A percentile compares a stretch with the other conserved stretches of the same genome.
Evolutionary conservation across 257 asterid genomes (phyloP).

Genomic region (Solanum etuberosum): DNA sequence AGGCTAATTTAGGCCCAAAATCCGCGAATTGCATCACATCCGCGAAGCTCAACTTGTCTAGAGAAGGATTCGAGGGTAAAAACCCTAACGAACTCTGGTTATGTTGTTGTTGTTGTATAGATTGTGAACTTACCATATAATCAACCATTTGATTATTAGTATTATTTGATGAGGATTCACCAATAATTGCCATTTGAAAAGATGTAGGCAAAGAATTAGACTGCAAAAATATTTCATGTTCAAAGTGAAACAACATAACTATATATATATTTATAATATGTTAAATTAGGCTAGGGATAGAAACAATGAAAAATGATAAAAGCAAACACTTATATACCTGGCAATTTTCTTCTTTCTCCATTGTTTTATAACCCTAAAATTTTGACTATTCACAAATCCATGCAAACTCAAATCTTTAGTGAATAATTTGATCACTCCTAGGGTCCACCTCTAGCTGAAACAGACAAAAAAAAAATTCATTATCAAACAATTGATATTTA

Average conservation of each 20-base stretch:
- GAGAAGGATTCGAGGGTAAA: conserved; percentile 28
- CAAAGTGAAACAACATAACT: conserved; percentile 19
- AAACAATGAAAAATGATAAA: not conserved
- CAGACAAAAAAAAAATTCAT: not conserved
- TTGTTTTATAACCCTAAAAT: conserved; percentile 14
- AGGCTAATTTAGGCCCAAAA: conserved; percentile 55
- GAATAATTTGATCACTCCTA: conserved; percentile 8
- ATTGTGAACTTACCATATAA: conserved; percentile 39
- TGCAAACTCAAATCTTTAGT: conserved; percentile 10
- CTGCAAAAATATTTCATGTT: conserved; percentile 31
- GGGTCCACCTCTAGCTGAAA: conserved; percentile 40
- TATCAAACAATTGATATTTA: not conserved
- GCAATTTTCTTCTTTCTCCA: conserved; percentile 67
- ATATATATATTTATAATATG: not conserved
- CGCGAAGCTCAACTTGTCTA: conserved; percentile 72
- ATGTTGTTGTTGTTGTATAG: not conserved
- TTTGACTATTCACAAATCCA: conserved; percentile 17
- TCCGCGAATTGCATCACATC: conserved; percentile 93
- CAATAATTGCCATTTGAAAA: conserved; percentile 20
- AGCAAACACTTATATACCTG: conserved; percentile 23
- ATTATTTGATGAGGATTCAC: conserved; percentile 24
- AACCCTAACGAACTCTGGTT: conserved; percentile 12
- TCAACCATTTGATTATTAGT: conserved; percentile 33
- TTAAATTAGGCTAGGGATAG: not conserved
- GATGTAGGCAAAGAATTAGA: conserved; percentile 16